A percentile compares a stretch with the other conserved stretches of the same genome.
These are phyloP conservation scores for Wickerhamiella dianesei DNA, from an alignment of 805 yeast genomes.

Conservation along the genomic window DNA sequence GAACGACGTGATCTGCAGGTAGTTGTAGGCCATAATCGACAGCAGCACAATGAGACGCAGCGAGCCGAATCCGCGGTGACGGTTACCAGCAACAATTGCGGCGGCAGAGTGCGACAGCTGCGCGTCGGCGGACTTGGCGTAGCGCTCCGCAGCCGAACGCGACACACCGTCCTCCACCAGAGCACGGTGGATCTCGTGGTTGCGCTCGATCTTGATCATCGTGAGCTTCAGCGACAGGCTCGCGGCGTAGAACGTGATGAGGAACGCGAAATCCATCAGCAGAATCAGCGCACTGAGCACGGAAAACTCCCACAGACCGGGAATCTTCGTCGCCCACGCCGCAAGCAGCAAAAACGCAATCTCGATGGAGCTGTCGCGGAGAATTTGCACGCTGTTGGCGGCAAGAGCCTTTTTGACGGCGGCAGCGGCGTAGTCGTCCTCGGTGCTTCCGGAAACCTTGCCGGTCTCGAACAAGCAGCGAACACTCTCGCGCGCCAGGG, in stretches of 20 bases:
- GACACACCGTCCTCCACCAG: conserved; percentile 89
- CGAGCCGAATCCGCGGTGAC: conserved; percentile 12
- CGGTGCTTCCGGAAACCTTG: conserved; percentile 5
- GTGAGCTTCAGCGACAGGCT: conserved; percentile 78
- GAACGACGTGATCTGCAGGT: conserved; percentile 24
- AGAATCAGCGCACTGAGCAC: conserved; percentile 57
- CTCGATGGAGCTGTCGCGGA: conserved; percentile 66
- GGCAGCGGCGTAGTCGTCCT: conserved; percentile 28
- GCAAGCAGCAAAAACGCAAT: conserved; percentile 48
- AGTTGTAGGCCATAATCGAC: conserved; percentile 26
- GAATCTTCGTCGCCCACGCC: conserved; percentile 42
- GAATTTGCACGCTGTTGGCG: conserved; percentile 28
- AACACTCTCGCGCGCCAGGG: conserved; percentile 39
- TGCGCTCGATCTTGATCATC: conserved; percentile 71
- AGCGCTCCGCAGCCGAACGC: conserved; percentile 38
- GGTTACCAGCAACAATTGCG: conserved; percentile 12
- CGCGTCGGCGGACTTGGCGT: conserved; percentile 13
- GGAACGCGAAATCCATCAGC: conserved; percentile 54
- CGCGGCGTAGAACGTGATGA: conserved; percentile 72
- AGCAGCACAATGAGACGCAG: conserved; percentile 19
- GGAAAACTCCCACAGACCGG: conserved; percentile 70
- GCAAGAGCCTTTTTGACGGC: conserved; percentile 32
- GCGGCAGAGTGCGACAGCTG: conserved; percentile 13
- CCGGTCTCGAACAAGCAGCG: conserved; percentile 21
- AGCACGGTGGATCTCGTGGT: conserved; percentile 60